Evolutionary conservation across 768 basidiomycete genomes (phyloP), one percentile per base, ranked within the genome.

Genomic region (Suillus plorans): DNA sequence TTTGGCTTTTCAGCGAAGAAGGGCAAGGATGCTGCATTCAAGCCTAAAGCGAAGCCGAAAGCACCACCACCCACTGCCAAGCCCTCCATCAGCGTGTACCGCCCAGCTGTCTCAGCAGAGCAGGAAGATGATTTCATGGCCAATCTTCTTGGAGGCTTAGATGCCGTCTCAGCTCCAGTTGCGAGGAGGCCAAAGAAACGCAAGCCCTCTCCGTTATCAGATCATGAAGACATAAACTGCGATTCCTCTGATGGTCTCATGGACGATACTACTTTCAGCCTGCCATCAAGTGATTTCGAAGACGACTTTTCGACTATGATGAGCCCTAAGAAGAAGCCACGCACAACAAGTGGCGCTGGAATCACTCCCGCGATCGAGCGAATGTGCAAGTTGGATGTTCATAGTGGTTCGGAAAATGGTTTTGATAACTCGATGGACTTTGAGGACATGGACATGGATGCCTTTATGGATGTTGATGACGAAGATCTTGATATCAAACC

Each of bases 61-160:
- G 75, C 76, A 53, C 85, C 84, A 36, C 85, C 85, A 2, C 82
- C 83, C 13, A 72, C 74, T 36, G 76, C 82, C 14, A 80, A 84
- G 14, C 86, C 88, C 2, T 85, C 88, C 13, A 89, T 94, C 66
- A 89, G 82, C 75, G 91, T 89, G 16, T 99, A 99, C 74, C 85
- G 94, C 37, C 89, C 91, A 1, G 81, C 81, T 0, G 85, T 89
- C 14, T 89, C 91, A 9, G 88, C 82, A 14, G 90, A 89, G 60
- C 86, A 95, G 69, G 97, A 98, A 74, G 82, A 85, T 45, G 94
- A 97, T 69, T 94, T 99, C 68, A 91, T 99, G 93, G 85, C 87
- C 0, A 85, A 84, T 44, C 77, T 99, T 1, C 79, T 99, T 12
- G 90, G 88, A 10, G 84, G 80, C 25, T 85, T 97, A 75, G 92